Base-by-base conservation (phyloP, 139 green algal species). In the Picochlorum sp. region DNA sequence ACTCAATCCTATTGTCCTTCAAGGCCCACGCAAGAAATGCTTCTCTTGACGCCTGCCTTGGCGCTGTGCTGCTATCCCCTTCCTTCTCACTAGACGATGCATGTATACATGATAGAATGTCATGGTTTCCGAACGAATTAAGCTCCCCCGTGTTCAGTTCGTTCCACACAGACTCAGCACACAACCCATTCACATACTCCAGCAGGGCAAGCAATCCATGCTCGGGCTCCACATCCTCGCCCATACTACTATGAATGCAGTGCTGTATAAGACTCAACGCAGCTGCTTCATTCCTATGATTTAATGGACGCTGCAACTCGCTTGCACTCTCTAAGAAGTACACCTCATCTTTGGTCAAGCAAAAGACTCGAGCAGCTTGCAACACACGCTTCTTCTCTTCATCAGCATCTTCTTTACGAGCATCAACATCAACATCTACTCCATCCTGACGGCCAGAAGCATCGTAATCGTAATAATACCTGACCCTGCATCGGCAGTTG, bases 261-360 rank as follows among this genome's bases (percentile, higher is more conserved):
- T 41, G 34, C 3, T 84, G 62, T 49, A 89, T 67, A 63, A 83
- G 59, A 8, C 81, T 84, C 24, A 89, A 63, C 1, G 79, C 77
- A 2, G 82, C 82, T 6, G 82, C 82, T 57, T 89, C 82, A 41
- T 89, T 89, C 15, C 82, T 72, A 3, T 78, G 60, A 51, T 77
- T 81, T 15, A 88, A 51, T 14, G 70, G 61, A 1, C 52, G 37
- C 34, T 23, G 34, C 28, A 84, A 54, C 52, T 84, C 78, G 3
- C 9, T 24, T 3, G 34, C 38, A 18, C 38, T 20, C 20, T 73
- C 41, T 20, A 78, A 51, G 28, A 78, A 78, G 60, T 78, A 78
- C 0, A 49, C 15, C 58, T 78, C 71, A n/a, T 52, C 55, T 54
- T 71, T 76, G 69, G 62, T 76, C 20, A 76, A 45, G 55, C 62